phyloP scores from a whole-genome alignment of 495 filamentous ascomycete species.

The Elaphomyces granulatus region DNA sequence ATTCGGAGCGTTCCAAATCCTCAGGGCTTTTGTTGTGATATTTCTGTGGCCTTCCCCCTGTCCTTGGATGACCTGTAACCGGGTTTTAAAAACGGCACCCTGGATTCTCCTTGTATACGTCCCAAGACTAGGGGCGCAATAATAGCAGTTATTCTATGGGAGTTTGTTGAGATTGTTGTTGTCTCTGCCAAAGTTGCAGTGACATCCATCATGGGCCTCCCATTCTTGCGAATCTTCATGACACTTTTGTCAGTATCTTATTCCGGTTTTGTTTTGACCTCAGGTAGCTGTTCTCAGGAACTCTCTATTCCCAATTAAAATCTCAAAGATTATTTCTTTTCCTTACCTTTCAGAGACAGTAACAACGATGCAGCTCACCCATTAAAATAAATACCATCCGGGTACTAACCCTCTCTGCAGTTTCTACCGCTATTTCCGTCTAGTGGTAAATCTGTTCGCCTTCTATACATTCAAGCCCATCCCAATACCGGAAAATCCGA shows the following conservation, averaged over 20 bases:
- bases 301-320: background rate
- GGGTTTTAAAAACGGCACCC: no score
- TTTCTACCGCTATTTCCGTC: constrained; percentile 48
- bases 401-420: constrained; percentile 14
- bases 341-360: background rate
- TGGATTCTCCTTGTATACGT: no score
- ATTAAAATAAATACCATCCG: constrained; percentile 1
- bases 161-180: background rate
- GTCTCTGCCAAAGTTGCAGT: background rate
- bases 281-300: background rate
- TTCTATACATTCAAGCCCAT: constrained; percentile 52
- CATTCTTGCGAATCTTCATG: constrained; percentile 33
- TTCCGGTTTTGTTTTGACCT: background rate
- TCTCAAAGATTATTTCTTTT: no score
- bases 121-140: no score
- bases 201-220: constrained; percentile 26
- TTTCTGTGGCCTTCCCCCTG: no score
- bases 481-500: constrained; percentile 45
- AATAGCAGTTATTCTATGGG: background rate
- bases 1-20: no score
- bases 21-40: no score
- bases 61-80: no score
- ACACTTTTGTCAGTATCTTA: constrained; percentile 30
- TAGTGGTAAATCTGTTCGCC: constrained; percentile 49
- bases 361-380: constrained; percentile 7